Conservation (phyloP, 495 filamentous ascomycete species). For the Hypoxylon cercidicola region DNA sequence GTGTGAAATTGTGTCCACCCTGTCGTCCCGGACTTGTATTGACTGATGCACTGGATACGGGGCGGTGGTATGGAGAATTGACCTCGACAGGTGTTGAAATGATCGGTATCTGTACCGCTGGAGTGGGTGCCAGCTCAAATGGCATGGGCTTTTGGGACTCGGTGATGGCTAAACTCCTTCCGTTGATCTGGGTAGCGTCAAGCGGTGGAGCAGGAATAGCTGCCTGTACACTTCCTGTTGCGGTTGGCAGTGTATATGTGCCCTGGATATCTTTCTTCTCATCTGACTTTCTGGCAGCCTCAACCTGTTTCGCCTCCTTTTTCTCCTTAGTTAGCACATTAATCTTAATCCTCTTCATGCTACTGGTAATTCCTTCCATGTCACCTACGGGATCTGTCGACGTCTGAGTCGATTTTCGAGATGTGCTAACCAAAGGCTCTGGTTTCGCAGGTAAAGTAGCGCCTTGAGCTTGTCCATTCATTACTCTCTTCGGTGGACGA, state of each 20-base stretch:
- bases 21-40: constrained; percentile 39
- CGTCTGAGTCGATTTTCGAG: constrained; percentile 16
- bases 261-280: constrained; percentile 35
- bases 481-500: constrained; percentile 55
- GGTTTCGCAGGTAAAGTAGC: constrained; percentile 12
- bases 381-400: constrained; percentile 41
- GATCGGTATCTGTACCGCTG: constrained; percentile 19
- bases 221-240: background rate
- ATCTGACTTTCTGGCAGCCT: constrained; percentile 31
- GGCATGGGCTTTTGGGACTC: constrained; percentile 3
- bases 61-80: constrained; percentile 15
- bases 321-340: constrained; percentile 77
- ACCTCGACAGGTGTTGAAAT: constrained; percentile 31
- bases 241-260: constrained; percentile 15
- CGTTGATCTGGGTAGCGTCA: background rate
- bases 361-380: constrained; percentile 72
- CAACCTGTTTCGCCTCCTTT: constrained; percentile 64
- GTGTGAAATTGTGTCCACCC: constrained; percentile 48
- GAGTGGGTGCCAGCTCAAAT: constrained; percentile 14
- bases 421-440: constrained; percentile 14
- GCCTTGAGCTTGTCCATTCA: constrained; percentile 45
- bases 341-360: constrained; percentile 80
- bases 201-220: background rate
- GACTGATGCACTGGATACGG: constrained; percentile 20
- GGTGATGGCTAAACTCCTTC: background rate